Evolutionary conservation across 2,329 filamentous ascomycete genomes (phyloP).

Genomic region (Claviceps sorghi): DNA sequence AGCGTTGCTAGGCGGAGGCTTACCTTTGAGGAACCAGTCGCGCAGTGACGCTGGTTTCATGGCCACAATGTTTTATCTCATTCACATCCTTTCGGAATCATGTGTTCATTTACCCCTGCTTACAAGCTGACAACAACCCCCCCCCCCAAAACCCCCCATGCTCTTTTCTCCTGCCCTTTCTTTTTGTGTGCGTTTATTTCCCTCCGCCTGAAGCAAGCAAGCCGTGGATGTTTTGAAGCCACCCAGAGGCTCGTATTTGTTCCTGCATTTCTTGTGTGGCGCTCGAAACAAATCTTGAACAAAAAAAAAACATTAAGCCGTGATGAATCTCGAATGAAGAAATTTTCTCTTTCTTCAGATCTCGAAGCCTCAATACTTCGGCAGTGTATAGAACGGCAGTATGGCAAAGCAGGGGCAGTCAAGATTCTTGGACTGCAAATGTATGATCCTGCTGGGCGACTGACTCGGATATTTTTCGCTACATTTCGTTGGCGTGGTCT

Average conservation of each 20-base stretch:
- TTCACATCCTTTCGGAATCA: not conserved
- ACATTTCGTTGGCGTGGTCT: not conserved
- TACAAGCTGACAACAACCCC: too few relatives aligned
- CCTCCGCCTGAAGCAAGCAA: too few relatives aligned
- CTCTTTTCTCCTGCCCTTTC: too few relatives aligned
- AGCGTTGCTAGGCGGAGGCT: slow-evolving; percentile 61
- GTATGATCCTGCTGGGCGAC: not conserved
- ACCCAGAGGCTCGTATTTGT: not conserved
- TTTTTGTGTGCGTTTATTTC: too few relatives aligned
- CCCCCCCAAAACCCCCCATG: too few relatives aligned
- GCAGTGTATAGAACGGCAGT: not conserved
- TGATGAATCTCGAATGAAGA: not conserved
- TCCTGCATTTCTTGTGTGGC: not conserved
- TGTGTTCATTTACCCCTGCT: too few relatives aligned
- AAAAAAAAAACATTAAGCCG: not conserved
- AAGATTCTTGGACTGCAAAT: not conserved
- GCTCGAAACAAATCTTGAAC: not conserved
- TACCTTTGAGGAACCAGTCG: slow-evolving; percentile 59
- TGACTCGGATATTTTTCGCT: not conserved
- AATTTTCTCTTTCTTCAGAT: not conserved
- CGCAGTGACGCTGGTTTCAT: slow-evolving; percentile 6
- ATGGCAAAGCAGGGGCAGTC: not conserved
- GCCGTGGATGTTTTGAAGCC: not conserved
- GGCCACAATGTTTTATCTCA: not conserved
- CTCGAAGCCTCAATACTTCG: not conserved